A percentile compares a stretch with the other conserved stretches of the same genome.
Conservation (phyloP, 805 yeast genomes). For the Sugiyamaella chiloensis region DNA sequence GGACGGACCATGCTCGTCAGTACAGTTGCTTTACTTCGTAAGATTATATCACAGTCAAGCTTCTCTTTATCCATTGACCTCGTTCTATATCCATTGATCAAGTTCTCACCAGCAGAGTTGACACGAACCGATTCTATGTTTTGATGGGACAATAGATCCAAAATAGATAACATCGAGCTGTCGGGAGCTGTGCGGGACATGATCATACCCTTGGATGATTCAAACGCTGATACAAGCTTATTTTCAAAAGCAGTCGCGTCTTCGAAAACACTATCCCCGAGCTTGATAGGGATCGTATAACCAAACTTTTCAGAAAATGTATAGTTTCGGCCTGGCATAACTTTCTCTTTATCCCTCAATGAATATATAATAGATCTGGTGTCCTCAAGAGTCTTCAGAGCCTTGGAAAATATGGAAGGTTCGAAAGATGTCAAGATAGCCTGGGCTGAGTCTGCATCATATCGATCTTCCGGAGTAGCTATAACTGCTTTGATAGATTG, state of each 20-base stretch:
- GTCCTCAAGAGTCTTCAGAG: constrained; percentile 47
- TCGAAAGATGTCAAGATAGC: constrained; percentile 45
- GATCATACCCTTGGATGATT: constrained; percentile 50
- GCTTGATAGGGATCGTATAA: constrained; percentile 38
- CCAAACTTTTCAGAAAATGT: constrained; percentile 53
- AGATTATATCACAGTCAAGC: constrained; percentile 60
- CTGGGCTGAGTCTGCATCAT: constrained; percentile 46
- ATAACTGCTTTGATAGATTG: constrained; percentile 46
- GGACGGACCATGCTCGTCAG: constrained; percentile 15
- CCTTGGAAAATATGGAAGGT: constrained; percentile 47
- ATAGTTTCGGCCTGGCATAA: constrained; percentile 49
- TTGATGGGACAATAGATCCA: constrained; percentile 50
- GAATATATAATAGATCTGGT: constrained; percentile 40
- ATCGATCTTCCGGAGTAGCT: constrained; percentile 49
- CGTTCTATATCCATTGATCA: constrained; percentile 67
- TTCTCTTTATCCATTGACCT: constrained; percentile 66
- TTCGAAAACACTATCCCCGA: constrained; percentile 41
- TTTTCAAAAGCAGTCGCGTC: constrained; percentile 47
- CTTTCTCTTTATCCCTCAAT: constrained; percentile 31
- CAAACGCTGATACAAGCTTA: constrained; percentile 40
- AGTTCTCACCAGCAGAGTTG: constrained; percentile 30
- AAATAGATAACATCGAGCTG: constrained; percentile 58
- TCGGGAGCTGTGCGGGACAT: constrained; percentile 56
- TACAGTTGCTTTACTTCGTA: constrained; percentile 22
- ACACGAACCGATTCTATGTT: constrained; percentile 47